Base-by-base conservation (phyloP, 257 asterid genomes). In the Solanum acaule region DNA sequence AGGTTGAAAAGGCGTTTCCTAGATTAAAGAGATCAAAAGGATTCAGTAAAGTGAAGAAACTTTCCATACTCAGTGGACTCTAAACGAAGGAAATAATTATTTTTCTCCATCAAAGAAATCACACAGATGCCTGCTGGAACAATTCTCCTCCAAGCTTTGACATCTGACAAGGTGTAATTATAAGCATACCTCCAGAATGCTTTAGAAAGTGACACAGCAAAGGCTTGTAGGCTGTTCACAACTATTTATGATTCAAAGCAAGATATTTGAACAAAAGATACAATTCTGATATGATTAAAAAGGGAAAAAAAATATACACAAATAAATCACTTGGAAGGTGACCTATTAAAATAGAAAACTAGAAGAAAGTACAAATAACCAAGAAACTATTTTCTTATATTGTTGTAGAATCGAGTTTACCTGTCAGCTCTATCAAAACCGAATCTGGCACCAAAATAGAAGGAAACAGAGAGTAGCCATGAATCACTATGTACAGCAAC, bases 1-100 rank as follows among this genome's bases (percentile, higher is more conserved):
- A 94, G 83, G 89, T 90, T 92, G 92, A 95, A 96, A 61, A 96
- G 96, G n/a, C 94, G 94, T 82, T 92, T 95, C 95, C 98, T 96
- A 95, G 91, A 92, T 79, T 88, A 73, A 56, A 56, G 29, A 79
- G 37, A 12, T 12, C 25, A 71, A 14, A 31, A 89, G 31, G 22
- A 52, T 86, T 85, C 79, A 49, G 67, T 33, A 3, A 27, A 79
- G 67, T 42, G 40, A 29, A 9, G 67, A 46, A 79, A 27, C 27
- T 8, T 79, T 18, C 63, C 85, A 79, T 79, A 13, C 84, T 6
- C 6, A 10, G 84, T 13, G 9, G 35, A 63, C 61, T 68, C 35
- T 35, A 15, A 52, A 84, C 16, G 33, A 59, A 84, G 11, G 73
- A 16, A 84, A 35, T 65, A 59, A 84, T 18, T 68, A 15, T 25